These are phyloP conservation scores for Erythrophleum fordii DNA, from an alignment of 306 rosid genomes.

Conservation along the genomic window DNA sequence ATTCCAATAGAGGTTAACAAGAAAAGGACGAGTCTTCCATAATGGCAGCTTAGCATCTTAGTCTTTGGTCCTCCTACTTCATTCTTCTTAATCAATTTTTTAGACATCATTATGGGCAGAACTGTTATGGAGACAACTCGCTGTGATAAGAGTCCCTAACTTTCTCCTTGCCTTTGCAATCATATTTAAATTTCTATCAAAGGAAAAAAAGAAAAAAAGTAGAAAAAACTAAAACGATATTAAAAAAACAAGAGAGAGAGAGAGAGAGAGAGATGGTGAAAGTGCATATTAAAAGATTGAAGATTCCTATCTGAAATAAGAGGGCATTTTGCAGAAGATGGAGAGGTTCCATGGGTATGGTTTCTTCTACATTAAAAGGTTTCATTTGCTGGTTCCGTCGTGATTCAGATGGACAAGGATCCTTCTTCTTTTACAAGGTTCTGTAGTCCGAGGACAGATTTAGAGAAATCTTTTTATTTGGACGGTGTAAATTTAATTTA, in stretches of 20 bases:
- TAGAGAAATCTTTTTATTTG: too few relatives aligned
- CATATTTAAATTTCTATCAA: not conserved
- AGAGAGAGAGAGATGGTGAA: not conserved
- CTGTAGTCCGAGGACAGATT: not conserved
- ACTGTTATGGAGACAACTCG: constrained; percentile 23
- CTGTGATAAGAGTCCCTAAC: constrained; percentile 25
- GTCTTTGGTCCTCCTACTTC: constrained; percentile 32
- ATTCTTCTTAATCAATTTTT: constrained; percentile 33
- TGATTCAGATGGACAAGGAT: not conserved
- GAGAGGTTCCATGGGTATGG: constrained; percentile 24
- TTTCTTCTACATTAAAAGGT: constrained; percentile 14
- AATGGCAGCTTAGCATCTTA: constrained; percentile 33
- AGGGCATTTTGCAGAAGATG: not conserved
- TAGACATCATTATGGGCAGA: constrained; percentile 20
- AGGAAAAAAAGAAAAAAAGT: not conserved
- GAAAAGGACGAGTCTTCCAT: not conserved
- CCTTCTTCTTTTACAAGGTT: not conserved
- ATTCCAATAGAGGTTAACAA: not conserved
- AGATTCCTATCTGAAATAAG: constrained; percentile 22
- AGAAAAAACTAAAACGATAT: too few relatives aligned
- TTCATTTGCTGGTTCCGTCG: not conserved
- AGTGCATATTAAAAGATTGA: not conserved
- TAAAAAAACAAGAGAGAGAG: too few relatives aligned
- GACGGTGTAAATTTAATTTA: too few relatives aligned
- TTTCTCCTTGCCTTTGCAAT: constrained; percentile 22